Conservation (phyloP, 2,329 filamentous ascomycete genomes). For the Sporothrix variecibatus region DNA sequence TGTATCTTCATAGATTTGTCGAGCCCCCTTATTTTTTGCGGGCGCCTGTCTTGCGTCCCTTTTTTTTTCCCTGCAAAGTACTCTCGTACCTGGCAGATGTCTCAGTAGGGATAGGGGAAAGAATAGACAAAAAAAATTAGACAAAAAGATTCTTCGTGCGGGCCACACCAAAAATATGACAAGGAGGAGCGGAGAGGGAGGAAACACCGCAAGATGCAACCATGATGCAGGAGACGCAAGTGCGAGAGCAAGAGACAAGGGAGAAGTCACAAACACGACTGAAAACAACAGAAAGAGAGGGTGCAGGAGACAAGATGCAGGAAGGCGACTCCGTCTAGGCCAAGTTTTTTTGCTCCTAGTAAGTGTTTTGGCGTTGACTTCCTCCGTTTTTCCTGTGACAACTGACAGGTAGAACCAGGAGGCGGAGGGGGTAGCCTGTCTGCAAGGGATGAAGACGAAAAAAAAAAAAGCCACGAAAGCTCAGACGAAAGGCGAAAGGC, state of each 20-base stretch:
- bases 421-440: background rate
- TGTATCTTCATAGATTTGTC: background rate
- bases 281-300: background rate
- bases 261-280: background rate
- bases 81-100: constrained; percentile 17
- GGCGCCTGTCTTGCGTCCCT: background rate
- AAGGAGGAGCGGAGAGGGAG: background rate
- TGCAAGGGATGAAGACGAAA: constrained; percentile 4
- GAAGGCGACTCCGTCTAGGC: background rate
- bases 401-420: background rate
- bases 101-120: constrained; percentile 8
- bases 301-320: constrained; percentile 1
- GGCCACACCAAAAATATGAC: background rate
- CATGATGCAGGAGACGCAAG: constrained; percentile 11
- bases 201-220: background rate
- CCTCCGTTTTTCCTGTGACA: background rate
- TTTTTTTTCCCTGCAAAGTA: constrained; percentile 15
- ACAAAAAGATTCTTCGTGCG: constrained; percentile 2
- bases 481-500: background rate
- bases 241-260: background rate
- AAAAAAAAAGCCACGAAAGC: background rate
- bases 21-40: background rate
- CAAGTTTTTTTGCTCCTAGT: background rate
- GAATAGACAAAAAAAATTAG: background rate
- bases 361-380: constrained; percentile 1